These are phyloP conservation scores for Mortierella sp. DNA, from an alignment of 371 early-diverging fungal species.

Conservation along the genomic window DNA sequence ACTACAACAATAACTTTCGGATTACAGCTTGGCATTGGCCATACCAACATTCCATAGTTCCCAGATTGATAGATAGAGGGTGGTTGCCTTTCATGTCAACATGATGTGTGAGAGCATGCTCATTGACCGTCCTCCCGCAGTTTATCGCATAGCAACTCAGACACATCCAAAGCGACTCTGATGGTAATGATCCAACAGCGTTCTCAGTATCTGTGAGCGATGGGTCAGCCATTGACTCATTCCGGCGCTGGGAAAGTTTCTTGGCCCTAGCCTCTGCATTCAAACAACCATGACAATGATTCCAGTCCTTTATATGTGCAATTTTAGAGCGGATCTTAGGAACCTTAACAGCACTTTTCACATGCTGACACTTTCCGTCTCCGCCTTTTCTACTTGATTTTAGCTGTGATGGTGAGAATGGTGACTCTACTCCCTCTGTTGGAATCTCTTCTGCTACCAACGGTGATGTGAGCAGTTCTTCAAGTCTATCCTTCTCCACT, in stretches of 20 bases:
- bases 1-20: neutral
- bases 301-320: slow-evolving; percentile 33
- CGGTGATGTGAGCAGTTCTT: neutral
- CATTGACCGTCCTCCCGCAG: slow-evolving; percentile 46
- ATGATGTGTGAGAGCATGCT: slow-evolving; percentile 46
- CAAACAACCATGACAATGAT: slow-evolving; percentile 41
- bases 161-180: slow-evolving; percentile 56
- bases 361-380: slow-evolving; percentile 44
- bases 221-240: slow-evolving; percentile 4
- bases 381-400: slow-evolving; percentile 9
- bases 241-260: slow-evolving; percentile 17
- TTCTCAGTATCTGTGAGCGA: slow-evolving; percentile 11
- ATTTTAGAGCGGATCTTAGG: slow-evolving; percentile 19
- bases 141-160: slow-evolving; percentile 50
- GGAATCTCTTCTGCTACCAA: neutral
- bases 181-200: slow-evolving; percentile 15
- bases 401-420: slow-evolving; percentile 1
- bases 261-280: slow-evolving; percentile 25
- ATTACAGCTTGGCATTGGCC: neutral
- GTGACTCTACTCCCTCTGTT: neutral
- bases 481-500: neutral
- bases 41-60: slow-evolving; percentile 52
- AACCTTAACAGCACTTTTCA: slow-evolving; percentile 32
- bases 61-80: slow-evolving; percentile 44
- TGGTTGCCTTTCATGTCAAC: slow-evolving; percentile 35